A percentile compares a stretch with the other conserved stretches of the same genome.
These are phyloP conservation scores for Coemansia sp. DNA, from an alignment of 192 early-diverging fungal genomes.

Conservation along the genomic window DNA sequence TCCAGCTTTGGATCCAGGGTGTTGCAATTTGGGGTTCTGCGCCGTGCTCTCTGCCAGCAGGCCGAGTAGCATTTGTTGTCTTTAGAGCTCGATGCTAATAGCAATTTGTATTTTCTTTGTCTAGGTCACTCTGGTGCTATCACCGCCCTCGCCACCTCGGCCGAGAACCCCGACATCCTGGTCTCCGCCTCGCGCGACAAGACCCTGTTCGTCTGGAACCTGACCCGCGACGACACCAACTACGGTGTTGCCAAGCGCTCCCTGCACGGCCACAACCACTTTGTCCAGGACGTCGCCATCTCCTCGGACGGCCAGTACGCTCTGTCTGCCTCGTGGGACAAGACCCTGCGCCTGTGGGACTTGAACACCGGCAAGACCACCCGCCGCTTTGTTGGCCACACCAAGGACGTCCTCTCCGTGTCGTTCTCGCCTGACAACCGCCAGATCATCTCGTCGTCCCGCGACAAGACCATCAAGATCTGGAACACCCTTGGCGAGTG, in stretches of 20 bases:
- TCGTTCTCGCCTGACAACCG: slow-evolving; percentile 99
- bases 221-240: slow-evolving; percentile 91
- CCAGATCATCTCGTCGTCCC: slow-evolving; percentile 98
- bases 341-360: slow-evolving; percentile 99
- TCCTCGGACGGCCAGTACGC: slow-evolving; percentile 99
- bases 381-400: slow-evolving; percentile 97
- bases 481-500: slow-evolving; percentile 99
- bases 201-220: slow-evolving; percentile 97
- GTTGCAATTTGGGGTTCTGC: neutral
- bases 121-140: slow-evolving; percentile 87
- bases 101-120: slow-evolving; percentile 1
- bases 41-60: too few species aligned
- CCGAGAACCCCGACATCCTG: slow-evolving; percentile 95
- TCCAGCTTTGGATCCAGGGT: neutral
- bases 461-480: slow-evolving; percentile 99
- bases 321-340: slow-evolving; percentile 98
- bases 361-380: slow-evolving; percentile 94
- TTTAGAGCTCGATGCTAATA: neutral
- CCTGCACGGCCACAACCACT: slow-evolving; percentile 99
- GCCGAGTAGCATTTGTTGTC: neutral
- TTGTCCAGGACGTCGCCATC: slow-evolving; percentile 98
- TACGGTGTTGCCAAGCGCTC: slow-evolving; percentile 91
- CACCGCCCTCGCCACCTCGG: slow-evolving; percentile 97
- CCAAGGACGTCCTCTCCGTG: slow-evolving; percentile 97
- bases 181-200: slow-evolving; percentile 99